A percentile compares a stretch with the other conserved stretches of the same genome.
Conservation (phyloP, 495 filamentous ascomycete genomes). For the Penicillium herquei region DNA sequence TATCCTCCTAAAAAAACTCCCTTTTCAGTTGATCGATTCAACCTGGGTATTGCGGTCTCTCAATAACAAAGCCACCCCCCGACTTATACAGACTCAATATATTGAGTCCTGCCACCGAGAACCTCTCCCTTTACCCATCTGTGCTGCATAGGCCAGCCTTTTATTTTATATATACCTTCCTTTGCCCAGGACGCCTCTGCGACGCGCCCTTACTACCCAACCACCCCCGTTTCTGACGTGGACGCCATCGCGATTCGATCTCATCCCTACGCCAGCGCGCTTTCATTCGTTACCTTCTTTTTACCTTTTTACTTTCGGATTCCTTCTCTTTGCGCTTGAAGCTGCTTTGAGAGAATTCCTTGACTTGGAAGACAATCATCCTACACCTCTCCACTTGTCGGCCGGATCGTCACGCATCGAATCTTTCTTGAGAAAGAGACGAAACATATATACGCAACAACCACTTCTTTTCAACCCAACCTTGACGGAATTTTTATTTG, state of each 20-base stretch:
- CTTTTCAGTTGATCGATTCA: constrained; percentile 33
- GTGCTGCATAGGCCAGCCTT: constrained; percentile 47
- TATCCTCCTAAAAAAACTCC: constrained; percentile 11
- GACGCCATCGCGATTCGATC: constrained; percentile 19
- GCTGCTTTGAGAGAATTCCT: constrained; percentile 37
- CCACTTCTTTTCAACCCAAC: not conserved
- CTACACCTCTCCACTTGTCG: constrained; percentile 33
- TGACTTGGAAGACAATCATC: constrained; percentile 17
- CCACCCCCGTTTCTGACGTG: constrained; percentile 30
- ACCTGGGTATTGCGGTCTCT: constrained; percentile 24
- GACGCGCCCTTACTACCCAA: constrained; percentile 39
- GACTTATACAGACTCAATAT: constrained; percentile 3
- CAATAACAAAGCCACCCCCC: not conserved
- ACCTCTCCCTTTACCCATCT: constrained; percentile 20
- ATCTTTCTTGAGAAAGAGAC: constrained; percentile 12
- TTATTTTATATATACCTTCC: constrained; percentile 24
- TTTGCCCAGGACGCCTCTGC: constrained; percentile 39
- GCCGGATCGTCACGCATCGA: constrained; percentile 37
- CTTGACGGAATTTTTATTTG: no score
- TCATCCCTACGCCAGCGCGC: constrained; percentile 21
- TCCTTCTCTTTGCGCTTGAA: constrained; percentile 40
- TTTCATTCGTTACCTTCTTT: constrained; percentile 38
- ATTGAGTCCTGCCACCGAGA: constrained; percentile 5
- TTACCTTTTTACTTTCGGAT: not conserved
- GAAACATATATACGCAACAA: constrained; percentile 12